Evolutionary conservation across 2,329 filamentous ascomycete genomes (phyloP).

Genomic region (Pseudophaeomoniella oleicola): DNA sequence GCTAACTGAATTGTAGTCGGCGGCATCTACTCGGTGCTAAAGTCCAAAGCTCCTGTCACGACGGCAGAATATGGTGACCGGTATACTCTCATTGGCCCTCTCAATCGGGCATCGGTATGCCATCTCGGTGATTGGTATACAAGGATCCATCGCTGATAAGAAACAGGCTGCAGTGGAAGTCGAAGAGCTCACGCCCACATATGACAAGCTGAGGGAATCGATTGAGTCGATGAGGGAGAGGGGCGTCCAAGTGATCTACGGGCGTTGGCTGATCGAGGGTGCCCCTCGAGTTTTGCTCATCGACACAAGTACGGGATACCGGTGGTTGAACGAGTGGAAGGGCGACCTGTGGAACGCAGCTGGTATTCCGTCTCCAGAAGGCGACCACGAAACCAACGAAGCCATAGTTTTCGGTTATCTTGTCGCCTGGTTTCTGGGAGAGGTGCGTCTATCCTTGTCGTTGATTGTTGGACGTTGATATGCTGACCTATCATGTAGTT

Average conservation of each 20-base stretch:
- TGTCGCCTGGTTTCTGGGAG: slow-evolving; percentile 94
- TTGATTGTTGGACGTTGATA: no score
- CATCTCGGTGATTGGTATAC: no score
- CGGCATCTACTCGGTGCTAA: slow-evolving; percentile 97
- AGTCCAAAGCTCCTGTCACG: slow-evolving; percentile 95
- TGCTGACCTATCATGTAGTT: no score
- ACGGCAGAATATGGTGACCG: slow-evolving; percentile 96
- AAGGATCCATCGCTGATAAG: no score
- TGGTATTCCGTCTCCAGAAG: slow-evolving; percentile 82
- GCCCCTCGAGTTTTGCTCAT: slow-evolving; percentile 87
- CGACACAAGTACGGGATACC: slow-evolving; percentile 85
- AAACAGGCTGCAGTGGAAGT: slow-evolving; percentile 94
- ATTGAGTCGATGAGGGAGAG: slow-evolving; percentile 88
- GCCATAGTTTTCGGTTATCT: slow-evolving; percentile 95
- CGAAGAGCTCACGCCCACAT: slow-evolving; percentile 75
- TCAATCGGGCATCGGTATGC: slow-evolving; percentile 77
- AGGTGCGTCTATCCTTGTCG: slow-evolving; percentile 44
- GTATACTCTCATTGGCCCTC: slow-evolving; percentile 87
- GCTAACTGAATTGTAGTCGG: slow-evolving; percentile 47
- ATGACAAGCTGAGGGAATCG: slow-evolving; percentile 62
- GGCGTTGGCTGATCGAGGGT: slow-evolving; percentile 93
- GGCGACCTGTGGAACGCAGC: slow-evolving; percentile 84
- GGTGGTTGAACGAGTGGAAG: slow-evolving; percentile 92
- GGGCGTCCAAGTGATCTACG: slow-evolving; percentile 80
- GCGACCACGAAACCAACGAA: slow-evolving; percentile 92